Evolutionary conservation across 2,329 filamentous ascomycete genomes (phyloP), one percentile per base, ranked within the genome.

Genomic region (Calonectria honghensis): DNA sequence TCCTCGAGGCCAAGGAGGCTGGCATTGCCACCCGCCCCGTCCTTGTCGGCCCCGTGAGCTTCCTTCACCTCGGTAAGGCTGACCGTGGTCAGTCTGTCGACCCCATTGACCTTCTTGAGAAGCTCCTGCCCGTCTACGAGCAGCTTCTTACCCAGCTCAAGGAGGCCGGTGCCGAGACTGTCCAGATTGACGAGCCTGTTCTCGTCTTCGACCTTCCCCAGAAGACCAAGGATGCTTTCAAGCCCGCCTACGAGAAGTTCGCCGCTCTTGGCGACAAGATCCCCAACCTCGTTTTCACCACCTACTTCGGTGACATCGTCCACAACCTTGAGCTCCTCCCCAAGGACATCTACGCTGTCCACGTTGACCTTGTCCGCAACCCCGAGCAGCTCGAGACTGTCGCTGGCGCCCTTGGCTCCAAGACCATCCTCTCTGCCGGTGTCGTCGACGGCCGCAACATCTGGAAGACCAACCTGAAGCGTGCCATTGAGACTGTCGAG

Each of bases 401-500:
- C 83, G 87, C 95, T 81, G 90, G 89, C 84, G 93, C 96, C 83
- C 93, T 99, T 79, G 96, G 95, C 86, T 88, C 95, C 85, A 95
- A 96, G 86, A 97, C 98, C 85, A 88, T 96, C 81, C 93, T 99
- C 80, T 99, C 97, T 80, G 94, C 93, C 79, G 97, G 97, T 95
- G 94, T 99, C 82, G 97, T 99, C 80, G 96, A 99, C 83, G 97
- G 97, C 83, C 96, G 97, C 84, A 99, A 99, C 92, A 98, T 99
- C 91, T 99, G 97, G 97, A 99, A 99, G 95, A 98, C 96, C 89
- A 98, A 98, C 93, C 94, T 98, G 90, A 94, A 98, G 92, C 93
- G 92, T 83, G 96, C 97, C 84, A 97, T 99, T 79, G 96, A 97
- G 90, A 92, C 90, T 78, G 94, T 97, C 76, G 95, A 98, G 92